Evolutionary conservation across 2,329 filamentous ascomycete genomes (phyloP), one percentile per base, ranked within the genome.

Genomic region (Podosphaera xanthii): DNA sequence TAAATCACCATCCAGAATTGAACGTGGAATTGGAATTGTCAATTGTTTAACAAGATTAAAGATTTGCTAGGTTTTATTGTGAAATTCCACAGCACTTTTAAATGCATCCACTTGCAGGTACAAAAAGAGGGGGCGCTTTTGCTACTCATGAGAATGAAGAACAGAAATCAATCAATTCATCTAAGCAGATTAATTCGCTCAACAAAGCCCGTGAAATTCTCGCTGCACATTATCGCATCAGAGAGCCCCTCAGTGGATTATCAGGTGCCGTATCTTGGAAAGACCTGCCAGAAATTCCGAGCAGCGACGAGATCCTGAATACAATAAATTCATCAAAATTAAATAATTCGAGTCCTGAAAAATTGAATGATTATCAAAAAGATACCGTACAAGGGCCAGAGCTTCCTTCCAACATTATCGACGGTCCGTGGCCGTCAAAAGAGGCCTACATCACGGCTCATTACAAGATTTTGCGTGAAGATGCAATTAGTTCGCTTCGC

Each of bases 391-490:
- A 65, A 42, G 31, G 63, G 31, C 35, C 58, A 2, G 53, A 60
- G 3, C 67, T 82, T 0, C 70, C 73, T 0, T 65, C 72, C 0
- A 87, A 87, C 64, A 72, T 72, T 5, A 72, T 82, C 30, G 62
- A 76, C 0, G 73, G 74, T 0, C 72, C 81, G 0, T 91, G 83
- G 74, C 62, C 70, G 0, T 79, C 74, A 3, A 83, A 79, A 53
- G 75, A 80, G 0, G 73, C 76, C 0, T 95, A 94, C 60, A 73
- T 95, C 0, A 73, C 79, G 38, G 77, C 80, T 0, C 86, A 94
- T 57, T 94, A 92, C 67, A 74, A 80, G 2, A 76, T 95, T 1
- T 74, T 88, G 6, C 77, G 89, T 2, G 85, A 88, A 66, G 88
- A 95, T 67, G 79, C 81, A 0, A 73, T 86, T 2, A 78, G 84